Conservation (phyloP, 192 early-diverging fungal genomes). For the Rhizoclosmatium sp. region DNA sequence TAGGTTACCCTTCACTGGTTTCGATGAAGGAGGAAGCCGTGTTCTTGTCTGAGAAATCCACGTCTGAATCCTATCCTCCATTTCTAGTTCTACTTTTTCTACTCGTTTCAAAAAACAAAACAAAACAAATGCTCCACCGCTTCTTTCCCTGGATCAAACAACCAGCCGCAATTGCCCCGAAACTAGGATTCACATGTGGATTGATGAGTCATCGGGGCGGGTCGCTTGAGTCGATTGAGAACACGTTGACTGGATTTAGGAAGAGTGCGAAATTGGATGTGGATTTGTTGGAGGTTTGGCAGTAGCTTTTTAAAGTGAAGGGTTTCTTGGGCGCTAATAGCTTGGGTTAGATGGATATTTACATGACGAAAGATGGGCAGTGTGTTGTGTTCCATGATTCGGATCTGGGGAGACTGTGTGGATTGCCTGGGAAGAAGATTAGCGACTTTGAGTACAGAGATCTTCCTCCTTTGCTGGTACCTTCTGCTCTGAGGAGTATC, state of each 20-base stretch:
- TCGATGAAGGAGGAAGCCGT: too few species aligned
- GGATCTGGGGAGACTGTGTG: constrained; percentile 48
- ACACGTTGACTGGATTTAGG: constrained; percentile 56
- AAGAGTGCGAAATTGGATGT: constrained; percentile 49
- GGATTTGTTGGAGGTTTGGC: constrained; percentile 42
- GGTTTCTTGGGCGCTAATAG: neutral
- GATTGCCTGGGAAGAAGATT: constrained; percentile 41
- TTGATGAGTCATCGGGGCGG: constrained; percentile 61
- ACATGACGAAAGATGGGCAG: constrained; percentile 54
- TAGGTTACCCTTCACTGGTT: too few species aligned
- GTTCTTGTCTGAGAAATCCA: too few species aligned
- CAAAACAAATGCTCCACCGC: too few species aligned
- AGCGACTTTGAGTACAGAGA: constrained; percentile 46
- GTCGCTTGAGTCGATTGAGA: constrained; percentile 55
- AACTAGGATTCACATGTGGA: constrained; percentile 36
- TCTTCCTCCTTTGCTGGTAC: constrained; percentile 53
- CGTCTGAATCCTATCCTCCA: too few species aligned
- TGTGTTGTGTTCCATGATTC: constrained; percentile 60
- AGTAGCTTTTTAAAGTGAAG: neutral
- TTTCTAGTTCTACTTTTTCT: too few species aligned
- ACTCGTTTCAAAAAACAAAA: too few species aligned
- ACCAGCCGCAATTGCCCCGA: neutral
- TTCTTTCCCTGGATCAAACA: too few species aligned
- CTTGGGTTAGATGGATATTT: constrained; percentile 48
- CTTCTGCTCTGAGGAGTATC: neutral